These are phyloP conservation scores for Dactylonectria estremocensis DNA, from an alignment of 2,329 filamentous ascomycete species.

Conservation along the genomic window DNA sequence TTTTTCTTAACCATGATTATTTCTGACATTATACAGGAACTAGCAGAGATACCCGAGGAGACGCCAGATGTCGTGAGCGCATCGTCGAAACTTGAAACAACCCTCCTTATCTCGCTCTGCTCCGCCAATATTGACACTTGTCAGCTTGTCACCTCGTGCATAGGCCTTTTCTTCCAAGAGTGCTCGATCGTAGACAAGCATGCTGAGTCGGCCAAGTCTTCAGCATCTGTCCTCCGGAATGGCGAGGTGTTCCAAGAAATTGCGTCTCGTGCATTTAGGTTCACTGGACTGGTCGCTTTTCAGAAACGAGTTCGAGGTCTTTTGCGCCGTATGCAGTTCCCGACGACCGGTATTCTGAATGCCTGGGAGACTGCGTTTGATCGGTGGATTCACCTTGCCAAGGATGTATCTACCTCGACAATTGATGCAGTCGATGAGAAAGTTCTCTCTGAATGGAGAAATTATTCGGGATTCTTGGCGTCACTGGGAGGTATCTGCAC, in stretches of 20 bases:
- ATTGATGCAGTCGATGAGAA: conserved; percentile 69
- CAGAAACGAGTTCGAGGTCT: conserved; percentile 76
- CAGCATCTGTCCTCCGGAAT: conserved; percentile 71
- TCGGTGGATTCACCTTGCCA: conserved; percentile 75
- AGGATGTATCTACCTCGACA: conserved; percentile 71
- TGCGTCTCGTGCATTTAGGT: conserved; percentile 74
- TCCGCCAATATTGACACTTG: conserved; percentile 77
- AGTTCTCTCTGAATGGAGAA: conserved; percentile 76
- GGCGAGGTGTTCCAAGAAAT: conserved; percentile 74
- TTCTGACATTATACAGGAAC: conserved; percentile 58
- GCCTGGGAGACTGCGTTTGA: conserved; percentile 79
- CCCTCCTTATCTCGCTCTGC: conserved; percentile 75
- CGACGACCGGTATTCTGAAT: conserved; percentile 76
- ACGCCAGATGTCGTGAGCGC: conserved; percentile 68
- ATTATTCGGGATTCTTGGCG: conserved; percentile 78
- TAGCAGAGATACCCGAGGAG: conserved; percentile 68
- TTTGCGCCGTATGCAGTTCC: conserved; percentile 72
- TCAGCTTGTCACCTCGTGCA: conserved; percentile 74
- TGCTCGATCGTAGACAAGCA: conserved; percentile 68
- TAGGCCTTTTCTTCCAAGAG: conserved; percentile 75
- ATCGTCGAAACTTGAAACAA: conserved; percentile 72
- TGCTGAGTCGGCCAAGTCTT: conserved; percentile 65
- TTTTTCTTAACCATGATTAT: background rate
- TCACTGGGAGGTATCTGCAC: conserved; percentile 78
- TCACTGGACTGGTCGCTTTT: conserved; percentile 79